Base-by-base conservation (phyloP, 2,329 filamentous ascomycete species). In the Penicillium polonicum region DNA sequence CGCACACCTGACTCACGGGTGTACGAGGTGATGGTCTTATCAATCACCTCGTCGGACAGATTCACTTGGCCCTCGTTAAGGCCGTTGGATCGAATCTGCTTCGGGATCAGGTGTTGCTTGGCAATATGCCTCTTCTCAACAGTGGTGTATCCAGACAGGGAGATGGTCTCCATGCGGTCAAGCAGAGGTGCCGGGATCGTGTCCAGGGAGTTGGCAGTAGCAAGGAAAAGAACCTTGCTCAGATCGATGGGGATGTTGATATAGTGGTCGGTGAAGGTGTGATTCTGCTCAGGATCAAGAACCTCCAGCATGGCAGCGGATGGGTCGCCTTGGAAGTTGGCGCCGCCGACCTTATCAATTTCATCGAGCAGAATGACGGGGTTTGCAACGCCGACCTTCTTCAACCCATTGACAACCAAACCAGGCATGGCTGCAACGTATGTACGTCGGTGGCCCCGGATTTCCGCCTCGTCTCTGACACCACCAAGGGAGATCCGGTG, bases 391-490 rank as follows among this genome's bases (percentile, higher is more conserved):
- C 92, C 93, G 33, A 95, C 93, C 78, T 97, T 99, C 78, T 94
- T 92, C 55, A 99, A 74, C 0, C 93, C 94, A 72, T 92, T 92
- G 31, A 97, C 92, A 58, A 99, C 89, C 55, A 97, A 81, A 53
- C 94, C 94, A 10, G 94, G 94, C 93, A 99, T 97, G n/a, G 94
- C 94, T 23, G 94, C 94, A 58, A 99, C 94, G 71, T 99, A 99
- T 0, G 94, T 99, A 66, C 94, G 84, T 55, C 94, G 85, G 75
- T 99, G 94, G 10, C 94, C 94, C 59, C 94, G 86, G 59, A 99
- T 97, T 77, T 99, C 94, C 17, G 94, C 94, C 74, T 99, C 94
- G 69, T 99, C 94, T 54, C 94, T 84, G 3, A 99, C 93, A 66
- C 94, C 94, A 60, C 94, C 94, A 4, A 99, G 86, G 4, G 94